phyloP scores from a whole-genome alignment of 371 early-diverging fungal species.

The Mycotypha africana region DNA sequence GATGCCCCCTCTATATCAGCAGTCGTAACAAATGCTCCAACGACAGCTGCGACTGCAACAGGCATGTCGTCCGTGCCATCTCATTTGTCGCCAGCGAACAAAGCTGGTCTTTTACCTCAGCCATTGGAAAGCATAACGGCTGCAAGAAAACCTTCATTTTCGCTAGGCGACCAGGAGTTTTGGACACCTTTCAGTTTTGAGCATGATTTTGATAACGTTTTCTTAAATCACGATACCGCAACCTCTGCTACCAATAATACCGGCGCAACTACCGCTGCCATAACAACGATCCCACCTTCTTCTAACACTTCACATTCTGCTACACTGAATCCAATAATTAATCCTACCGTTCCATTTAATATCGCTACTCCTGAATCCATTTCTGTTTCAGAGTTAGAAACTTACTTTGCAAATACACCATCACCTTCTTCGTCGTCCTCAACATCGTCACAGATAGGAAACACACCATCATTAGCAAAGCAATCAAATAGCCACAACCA shows the following conservation, averaged over 20 bases:
- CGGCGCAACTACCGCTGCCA: no score
- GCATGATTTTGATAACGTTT: slow-evolving; percentile 40
- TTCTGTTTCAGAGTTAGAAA: slow-evolving; percentile 40
- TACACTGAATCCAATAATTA: no score
- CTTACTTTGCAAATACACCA: slow-evolving; percentile 26
- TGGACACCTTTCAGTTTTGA: slow-evolving; percentile 43
- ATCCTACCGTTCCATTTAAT: slow-evolving; percentile 24
- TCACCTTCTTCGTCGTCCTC: neutral
- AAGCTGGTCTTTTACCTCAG: neutral
- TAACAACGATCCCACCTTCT: no score
- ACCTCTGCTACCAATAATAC: no score
- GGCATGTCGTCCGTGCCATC: no score
- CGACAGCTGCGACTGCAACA: neutral
- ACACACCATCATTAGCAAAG: no score
- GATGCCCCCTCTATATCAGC: neutral
- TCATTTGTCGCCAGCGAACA: neutral
- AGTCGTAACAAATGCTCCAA: neutral
- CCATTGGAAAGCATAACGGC: no score
- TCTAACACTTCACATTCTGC: no score
- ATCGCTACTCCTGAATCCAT: slow-evolving; percentile 46
- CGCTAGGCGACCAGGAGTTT: slow-evolving; percentile 34
- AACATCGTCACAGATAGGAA: no score
- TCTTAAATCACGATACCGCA: slow-evolving; percentile 26
- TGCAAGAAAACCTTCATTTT: slow-evolving; percentile 16
- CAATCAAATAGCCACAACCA: no score